Evolutionary conservation across 1,284 basidiomycete species (phyloP).

Genomic region (Singerocomus inundabilis): DNA sequence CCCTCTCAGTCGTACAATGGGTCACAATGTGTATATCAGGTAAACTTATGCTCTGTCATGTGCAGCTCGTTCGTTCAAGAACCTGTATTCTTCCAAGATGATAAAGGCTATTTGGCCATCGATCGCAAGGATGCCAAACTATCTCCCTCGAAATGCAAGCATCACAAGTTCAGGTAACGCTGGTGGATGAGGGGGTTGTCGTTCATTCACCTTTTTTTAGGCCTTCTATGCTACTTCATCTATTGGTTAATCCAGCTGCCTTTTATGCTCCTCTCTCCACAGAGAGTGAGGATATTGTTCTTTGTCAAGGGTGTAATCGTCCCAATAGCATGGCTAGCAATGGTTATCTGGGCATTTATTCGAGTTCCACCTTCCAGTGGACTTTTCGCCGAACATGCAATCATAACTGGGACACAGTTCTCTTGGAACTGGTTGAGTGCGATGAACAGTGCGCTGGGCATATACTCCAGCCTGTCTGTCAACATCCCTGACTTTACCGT

Average conservation of each 20-base stretch:
- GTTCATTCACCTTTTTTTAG: conserved; percentile 21
- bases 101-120: conserved; percentile 68
- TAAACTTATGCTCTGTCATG: not conserved
- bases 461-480: conserved; percentile 51
- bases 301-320: conserved; percentile 59
- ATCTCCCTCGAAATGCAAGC: conserved; percentile 47
- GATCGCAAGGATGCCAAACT: conserved; percentile 54
- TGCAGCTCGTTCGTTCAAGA: not conserved
- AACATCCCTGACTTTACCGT: conserved; percentile 62
- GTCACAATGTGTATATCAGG: conserved; percentile 34
- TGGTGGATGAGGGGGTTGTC: not conserved
- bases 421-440: conserved; percentile 57
- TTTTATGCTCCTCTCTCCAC: conserved; percentile 62
- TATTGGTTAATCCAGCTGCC: conserved; percentile 67
- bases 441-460: conserved; percentile 54
- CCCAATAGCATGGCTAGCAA: conserved; percentile 55
- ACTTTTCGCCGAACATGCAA: conserved; percentile 42
- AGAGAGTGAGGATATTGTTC: conserved; percentile 62
- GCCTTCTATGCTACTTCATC: conserved; percentile 59
- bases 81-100: conserved; percentile 39
- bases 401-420: conserved; percentile 32
- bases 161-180: conserved; percentile 52
- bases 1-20: conserved; percentile 25
- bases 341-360: conserved; percentile 61
- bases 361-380: conserved; percentile 48